Base-by-base conservation (phyloP, 192 early-diverging fungal species). In the Geranomyces variabilis region DNA sequence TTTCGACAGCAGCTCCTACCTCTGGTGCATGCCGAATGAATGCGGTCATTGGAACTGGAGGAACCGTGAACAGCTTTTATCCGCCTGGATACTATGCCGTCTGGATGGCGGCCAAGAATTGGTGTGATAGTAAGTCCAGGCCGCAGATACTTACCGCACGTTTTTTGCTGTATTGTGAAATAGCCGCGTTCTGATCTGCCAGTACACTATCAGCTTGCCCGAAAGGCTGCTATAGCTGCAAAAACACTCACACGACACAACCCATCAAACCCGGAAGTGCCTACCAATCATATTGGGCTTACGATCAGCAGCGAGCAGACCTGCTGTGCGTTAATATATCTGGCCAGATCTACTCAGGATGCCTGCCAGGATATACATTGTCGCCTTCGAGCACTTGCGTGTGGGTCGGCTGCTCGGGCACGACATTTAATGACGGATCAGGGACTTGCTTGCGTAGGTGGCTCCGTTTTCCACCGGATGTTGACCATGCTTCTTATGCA, bases 91-190 rank as follows among this genome's bases (percentile, higher is more conserved):
- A 53, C 51, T n/a, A 33, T 19, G 15, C 24, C 47, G 49, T 68
- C 0, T 68, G 66, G 66, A 68, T 56, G n/a, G 66, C 66, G 7
- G 68, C 60, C 0, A 36, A 46, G 34, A 70, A 70, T 17, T 70
- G 45, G 33, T 61, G 68, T 60, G 55, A 60, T 59, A 44, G 55
- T 61, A 29, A 14, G 56, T 61, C 15, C 10, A 10, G 36, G 3
- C 36, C 10, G 36, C 36, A 10, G 36, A 10, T n/a, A 41, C 5
- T 41, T 7, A 7, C 10, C 36, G 36, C 36, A 41, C 36, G 26
- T 30, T 49, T 19, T 30, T 56, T 56, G 24, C 66, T 31, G 43
- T 17, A 6, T 9, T 4, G 15, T 41, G 3, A 3, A 41, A 10
- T 10, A n/a, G 36, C 3, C 36, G 10, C 3, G 36, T 41, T 41